Percentiles rank a stretch among this genome's conserved stretches.
Evolutionary conservation across 768 basidiomycete genomes (phyloP).

Genomic region (Amanita rubescens): DNA sequence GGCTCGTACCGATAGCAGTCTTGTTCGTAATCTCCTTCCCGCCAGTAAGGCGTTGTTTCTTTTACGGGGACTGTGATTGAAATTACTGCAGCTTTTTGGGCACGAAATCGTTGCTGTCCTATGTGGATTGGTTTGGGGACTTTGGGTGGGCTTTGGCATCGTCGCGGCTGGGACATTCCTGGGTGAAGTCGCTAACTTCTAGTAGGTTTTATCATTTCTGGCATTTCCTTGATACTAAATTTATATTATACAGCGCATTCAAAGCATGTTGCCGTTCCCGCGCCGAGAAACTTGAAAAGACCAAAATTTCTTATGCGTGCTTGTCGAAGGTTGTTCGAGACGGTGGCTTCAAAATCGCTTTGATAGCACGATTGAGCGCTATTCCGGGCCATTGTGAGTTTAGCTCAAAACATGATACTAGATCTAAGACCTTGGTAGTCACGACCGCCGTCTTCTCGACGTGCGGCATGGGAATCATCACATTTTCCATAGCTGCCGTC

Average conservation of each 20-base stretch:
- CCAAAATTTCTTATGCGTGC: slow-evolving; percentile 51
- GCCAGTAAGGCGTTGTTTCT: slow-evolving; percentile 39
- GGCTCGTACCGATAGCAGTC: slow-evolving; percentile 73
- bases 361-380: slow-evolving; percentile 71
- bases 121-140: slow-evolving; percentile 87
- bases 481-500: slow-evolving; percentile 73
- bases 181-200: slow-evolving; percentile 84
- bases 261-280: slow-evolving; percentile 69
- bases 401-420: neutral
- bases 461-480: slow-evolving; percentile 78
- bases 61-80: neutral
- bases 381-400: slow-evolving; percentile 81
- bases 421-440: slow-evolving; percentile 35
- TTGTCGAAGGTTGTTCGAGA: slow-evolving; percentile 67
- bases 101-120: slow-evolving; percentile 88
- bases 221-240: slow-evolving; percentile 4
- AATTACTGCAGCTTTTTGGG: slow-evolving; percentile 59
- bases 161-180: slow-evolving; percentile 77
- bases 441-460: slow-evolving; percentile 85
- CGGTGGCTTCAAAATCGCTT: slow-evolving; percentile 80
- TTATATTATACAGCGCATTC: slow-evolving; percentile 51
- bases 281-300: slow-evolving; percentile 66
- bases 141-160: slow-evolving; percentile 83
- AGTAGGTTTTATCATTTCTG: slow-evolving; percentile 39
- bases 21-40: slow-evolving; percentile 85